Conservation (phyloP, 768 basidiomycete genomes). For the Kwoniella dejecticola region DNA sequence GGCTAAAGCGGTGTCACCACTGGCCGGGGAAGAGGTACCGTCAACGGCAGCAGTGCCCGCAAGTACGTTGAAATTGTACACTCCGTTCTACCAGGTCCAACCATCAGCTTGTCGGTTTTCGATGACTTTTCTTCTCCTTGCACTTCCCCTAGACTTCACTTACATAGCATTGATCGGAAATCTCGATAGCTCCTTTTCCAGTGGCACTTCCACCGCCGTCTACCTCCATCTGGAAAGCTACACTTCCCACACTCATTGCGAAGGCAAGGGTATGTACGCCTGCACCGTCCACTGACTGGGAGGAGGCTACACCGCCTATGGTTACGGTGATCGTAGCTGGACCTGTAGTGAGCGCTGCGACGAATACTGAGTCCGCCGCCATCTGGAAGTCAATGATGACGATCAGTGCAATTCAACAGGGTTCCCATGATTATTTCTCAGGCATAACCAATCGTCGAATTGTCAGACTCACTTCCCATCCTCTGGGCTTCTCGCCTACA, state of each 20-base stretch:
- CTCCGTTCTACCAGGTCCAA: conserved; percentile 36
- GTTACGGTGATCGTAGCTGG: conserved; percentile 48
- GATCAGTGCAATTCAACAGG: not conserved
- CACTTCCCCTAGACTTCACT: too few relatives aligned
- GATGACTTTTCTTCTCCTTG: not conserved
- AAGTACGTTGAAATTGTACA: conserved; percentile 54
- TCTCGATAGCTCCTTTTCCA: conserved; percentile 23
- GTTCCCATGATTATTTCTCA: too few relatives aligned
- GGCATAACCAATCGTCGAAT: too few relatives aligned
- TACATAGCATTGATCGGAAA: conserved; percentile 46
- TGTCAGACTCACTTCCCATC: conserved; percentile 48
- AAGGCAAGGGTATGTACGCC: conserved; percentile 46
- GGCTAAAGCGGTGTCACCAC: too few relatives aligned
- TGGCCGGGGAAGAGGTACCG: not conserved
- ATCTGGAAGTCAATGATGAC: conserved; percentile 3
- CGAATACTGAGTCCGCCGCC: conserved; percentile 49
- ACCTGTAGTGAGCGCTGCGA: conserved; percentile 42
- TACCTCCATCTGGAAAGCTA: conserved; percentile 39
- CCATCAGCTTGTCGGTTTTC: not conserved
- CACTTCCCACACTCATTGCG: conserved; percentile 47
- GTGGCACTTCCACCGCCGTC: conserved; percentile 15
- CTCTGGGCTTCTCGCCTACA: conserved; percentile 46
- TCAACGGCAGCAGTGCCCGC: conserved; percentile 21
- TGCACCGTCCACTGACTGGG: conserved; percentile 30
- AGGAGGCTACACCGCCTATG: conserved; percentile 39